Percentiles rank a stretch among this genome's conserved stretches.
phyloP scores from a whole-genome alignment of 2,329 filamentous ascomycete genomes.

The Pseudopithomyces maydicus region DNA sequence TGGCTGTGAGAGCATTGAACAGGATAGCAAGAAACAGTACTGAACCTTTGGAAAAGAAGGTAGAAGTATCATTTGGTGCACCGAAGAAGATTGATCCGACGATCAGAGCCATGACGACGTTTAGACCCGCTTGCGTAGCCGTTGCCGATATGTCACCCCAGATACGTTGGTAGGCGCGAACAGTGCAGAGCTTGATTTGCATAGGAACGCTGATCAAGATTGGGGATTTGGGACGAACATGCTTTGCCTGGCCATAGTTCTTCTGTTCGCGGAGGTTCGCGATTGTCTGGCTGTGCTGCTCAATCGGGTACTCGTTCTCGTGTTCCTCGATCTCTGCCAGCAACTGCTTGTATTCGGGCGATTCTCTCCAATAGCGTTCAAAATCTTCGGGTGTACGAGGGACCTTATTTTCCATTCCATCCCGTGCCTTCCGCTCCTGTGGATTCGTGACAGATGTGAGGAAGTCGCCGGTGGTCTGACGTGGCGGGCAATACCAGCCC shows the following conservation, averaged over 20 bases:
- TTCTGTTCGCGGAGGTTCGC: conserved; percentile 52
- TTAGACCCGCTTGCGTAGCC: conserved; percentile 47
- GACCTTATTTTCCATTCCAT: conserved; percentile 51
- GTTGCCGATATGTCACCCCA: conserved; percentile 40
- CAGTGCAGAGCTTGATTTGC: conserved; percentile 40
- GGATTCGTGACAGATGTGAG: conserved; percentile 71
- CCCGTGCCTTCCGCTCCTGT: conserved; percentile 48
- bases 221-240: conserved; percentile 60
- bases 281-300: conserved; percentile 40
- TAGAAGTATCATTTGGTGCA: conserved; percentile 54
- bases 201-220: conserved; percentile 63
- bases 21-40: conserved; percentile 66
- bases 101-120: conserved; percentile 64
- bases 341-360: conserved; percentile 50
- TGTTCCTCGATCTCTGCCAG: conserved; percentile 58
- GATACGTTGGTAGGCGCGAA: conserved; percentile 40
- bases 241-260: conserved; percentile 57
- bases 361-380: conserved; percentile 58
- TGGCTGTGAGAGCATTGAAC: conserved; percentile 63
- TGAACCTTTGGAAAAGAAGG: conserved; percentile 61
- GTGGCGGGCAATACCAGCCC: conserved; percentile 69
- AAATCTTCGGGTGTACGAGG: conserved; percentile 57
- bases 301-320: conserved; percentile 53
- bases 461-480: conserved; percentile 76
- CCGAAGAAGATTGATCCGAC: conserved; percentile 66